Evolutionary conservation across 495 filamentous ascomycete genomes (phyloP).

Genomic region (Talaromyces trachyspermus): DNA sequence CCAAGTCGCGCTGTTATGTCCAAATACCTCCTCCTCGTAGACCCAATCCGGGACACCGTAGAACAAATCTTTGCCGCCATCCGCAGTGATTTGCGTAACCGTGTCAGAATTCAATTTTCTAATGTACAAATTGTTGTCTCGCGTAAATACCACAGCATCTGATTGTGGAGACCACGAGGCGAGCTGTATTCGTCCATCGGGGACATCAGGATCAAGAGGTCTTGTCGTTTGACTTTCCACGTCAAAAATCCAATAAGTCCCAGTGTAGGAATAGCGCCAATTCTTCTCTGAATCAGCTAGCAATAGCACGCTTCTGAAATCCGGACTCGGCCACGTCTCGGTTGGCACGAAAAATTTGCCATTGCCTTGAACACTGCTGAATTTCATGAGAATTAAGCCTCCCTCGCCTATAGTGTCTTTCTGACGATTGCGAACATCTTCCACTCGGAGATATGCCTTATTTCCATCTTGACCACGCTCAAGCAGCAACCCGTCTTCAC

Average conservation of each 20-base stretch:
- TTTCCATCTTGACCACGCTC: constrained; percentile 49
- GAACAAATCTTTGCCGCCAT: constrained; percentile 81
- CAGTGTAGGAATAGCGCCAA: constrained; percentile 85
- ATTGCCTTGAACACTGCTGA: constrained; percentile 50
- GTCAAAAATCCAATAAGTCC: constrained; percentile 88
- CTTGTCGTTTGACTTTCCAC: constrained; percentile 73
- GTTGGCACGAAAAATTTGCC: constrained; percentile 42
- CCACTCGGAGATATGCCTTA: constrained; percentile 73
- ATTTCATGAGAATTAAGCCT: constrained; percentile 67
- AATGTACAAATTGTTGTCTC: constrained; percentile 81
- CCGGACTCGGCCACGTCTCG: constrained; percentile 66
- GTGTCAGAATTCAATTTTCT: constrained; percentile 56
- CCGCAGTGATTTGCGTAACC: constrained; percentile 70
- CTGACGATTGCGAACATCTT: constrained; percentile 65
- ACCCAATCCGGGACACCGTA: constrained; percentile 99
- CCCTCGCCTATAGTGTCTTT: constrained; percentile 34
- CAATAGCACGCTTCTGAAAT: constrained; percentile 78
- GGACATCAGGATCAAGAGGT: constrained; percentile 64
- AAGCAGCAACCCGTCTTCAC: constrained; percentile 79
- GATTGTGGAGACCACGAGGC: constrained; percentile 86
- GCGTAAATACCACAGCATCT: constrained; percentile 76
- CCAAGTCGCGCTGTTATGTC: constrained; percentile 78
- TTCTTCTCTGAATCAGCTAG: constrained; percentile 61
- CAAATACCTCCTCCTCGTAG: constrained; percentile 93
- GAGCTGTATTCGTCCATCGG: constrained; percentile 66